Base-by-base conservation (phyloP, 1,139 yeast species). In the Suhomyces bribrorum region DNA sequence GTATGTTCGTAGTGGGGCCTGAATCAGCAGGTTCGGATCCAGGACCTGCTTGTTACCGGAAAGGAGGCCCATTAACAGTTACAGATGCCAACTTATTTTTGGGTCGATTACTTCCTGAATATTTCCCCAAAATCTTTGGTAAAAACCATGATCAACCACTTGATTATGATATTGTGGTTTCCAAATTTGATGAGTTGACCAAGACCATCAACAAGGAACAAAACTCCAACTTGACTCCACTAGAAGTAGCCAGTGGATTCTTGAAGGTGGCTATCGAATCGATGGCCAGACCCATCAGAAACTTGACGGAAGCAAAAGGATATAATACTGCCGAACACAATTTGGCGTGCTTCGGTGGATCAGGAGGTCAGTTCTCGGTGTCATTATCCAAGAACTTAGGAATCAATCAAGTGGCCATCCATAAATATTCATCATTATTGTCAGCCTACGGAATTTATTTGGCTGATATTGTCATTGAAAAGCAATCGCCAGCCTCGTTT, bases 391-490 rank as follows among this genome's bases (percentile, higher is more conserved):
- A 63, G 41, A 69, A 67, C 45, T 60, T 70, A 45, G 64, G 67
- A 4, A 68, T 70, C 17, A 48, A 61, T 1, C 52, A 57, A 23
- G 73, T 69, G 17, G 73, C 71, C 3, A 65, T 69, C 28, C 75
- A 69, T 48, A 69, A 66, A 40, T 69, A 70, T 51, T 69, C 75
- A 3, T 69, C 75, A 8, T 59, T 70, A 32, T 57, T 70, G 30
- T 69, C 75, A 2, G 76, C 76, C 1, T 66, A 69, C 46, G 76
- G 76, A 12, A 69, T 70, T 27, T 62, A 60, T 32, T 59, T 69
- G 38, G 75, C 76, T 3, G 75, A 70, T 50, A 67, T 70, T 31
- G 73, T 66, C 5, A 81, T 82, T 46, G 90, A 83, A 54, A 73
- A 66, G 26, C 88, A 82, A 59, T 76, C 79, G 24, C 89, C 89